Evolutionary conservation across 192 early-diverging fungal species (phyloP).

Genomic region (Geosiphon pyriformis): DNA sequence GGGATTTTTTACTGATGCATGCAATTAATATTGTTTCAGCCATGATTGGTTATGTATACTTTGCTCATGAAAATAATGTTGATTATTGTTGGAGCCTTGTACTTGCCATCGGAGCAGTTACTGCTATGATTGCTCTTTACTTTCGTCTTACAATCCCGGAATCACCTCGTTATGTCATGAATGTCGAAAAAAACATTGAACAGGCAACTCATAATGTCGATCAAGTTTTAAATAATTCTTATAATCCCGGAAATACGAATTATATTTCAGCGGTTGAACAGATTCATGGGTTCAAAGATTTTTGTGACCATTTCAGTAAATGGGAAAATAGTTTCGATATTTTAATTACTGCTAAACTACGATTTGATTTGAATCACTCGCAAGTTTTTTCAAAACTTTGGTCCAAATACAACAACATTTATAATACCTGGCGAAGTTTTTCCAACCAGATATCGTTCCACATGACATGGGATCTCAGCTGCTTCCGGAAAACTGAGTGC

Average conservation of each 20-base stretch:
- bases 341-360: constrained; percentile 33
- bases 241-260: constrained; percentile 35
- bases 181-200: constrained; percentile 50
- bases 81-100: constrained; percentile 78
- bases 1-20: constrained; percentile 92
- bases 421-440: constrained; percentile 78
- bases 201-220: constrained; percentile 42
- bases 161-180: constrained; percentile 68
- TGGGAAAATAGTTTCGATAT: constrained; percentile 54
- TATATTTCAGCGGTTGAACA: constrained; percentile 30
- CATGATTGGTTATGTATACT: constrained; percentile 76
- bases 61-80: no score
- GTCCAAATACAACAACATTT: constrained; percentile 90
- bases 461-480: constrained; percentile 75
- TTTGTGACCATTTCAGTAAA: constrained; percentile 68
- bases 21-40: constrained; percentile 87
- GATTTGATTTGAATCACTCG: constrained; percentile 59
- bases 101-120: constrained; percentile 88
- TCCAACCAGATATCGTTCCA: constrained; percentile 76
- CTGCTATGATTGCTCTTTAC: constrained; percentile 74
- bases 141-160: constrained; percentile 80
- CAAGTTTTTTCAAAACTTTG: constrained; percentile 89
- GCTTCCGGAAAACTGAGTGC: constrained; percentile 75
- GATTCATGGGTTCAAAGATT: constrained; percentile 47
- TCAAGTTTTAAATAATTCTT: constrained; percentile 37